Base-by-base conservation (phyloP, 257 asterid species). In the Striga asiatica region DNA sequence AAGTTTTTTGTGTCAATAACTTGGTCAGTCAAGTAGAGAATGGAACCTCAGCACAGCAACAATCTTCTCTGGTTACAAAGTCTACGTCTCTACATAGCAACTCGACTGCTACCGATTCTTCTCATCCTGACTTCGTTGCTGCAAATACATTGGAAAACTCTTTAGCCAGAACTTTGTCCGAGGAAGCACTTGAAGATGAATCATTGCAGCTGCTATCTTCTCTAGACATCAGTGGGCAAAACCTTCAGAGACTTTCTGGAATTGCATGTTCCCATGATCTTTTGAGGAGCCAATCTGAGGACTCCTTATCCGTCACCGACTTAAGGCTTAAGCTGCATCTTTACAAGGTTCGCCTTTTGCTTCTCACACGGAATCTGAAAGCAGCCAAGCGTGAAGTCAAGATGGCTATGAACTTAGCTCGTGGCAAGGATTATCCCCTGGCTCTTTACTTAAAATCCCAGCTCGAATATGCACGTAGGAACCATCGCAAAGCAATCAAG, bases 311-410 rank as follows among this genome's bases (percentile, higher is more conserved):
- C 48, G 53, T 74, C 22, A 61, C 52, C 66, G 94, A 84, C 66
- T 74, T 88, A 66, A 77, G 87, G 78, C 82, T 82, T 41, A 85
- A 76, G 70, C 67, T 83, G 60, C 94, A 82, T 60, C 85, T 88
- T 43, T 82, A 66, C 76, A 88, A 88, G 75, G 94, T 88, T 65
- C 85, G 81, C 3, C 66, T 77, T 73, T 62, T 85, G 69, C 81
- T 85, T 47, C 89, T 82, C 47, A 77, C 85, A 4, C 65, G 82
- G 72, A 88, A 88, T 67, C 82, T 78, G 18, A 85, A 88, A 79
- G 87, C 89, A 64, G 94, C 97, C 34, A 88, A 85, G 63, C 94
- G 94, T 61, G 95, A 82, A 65, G 89, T 79, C 61, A 88, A 88
- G 80, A 68, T 80, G 87, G 92, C 89, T 24, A 85, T 85, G 95